These are phyloP conservation scores for Termitomyces sp. DNA, from an alignment of 768 basidiomycete species.

Conservation along the genomic window DNA sequence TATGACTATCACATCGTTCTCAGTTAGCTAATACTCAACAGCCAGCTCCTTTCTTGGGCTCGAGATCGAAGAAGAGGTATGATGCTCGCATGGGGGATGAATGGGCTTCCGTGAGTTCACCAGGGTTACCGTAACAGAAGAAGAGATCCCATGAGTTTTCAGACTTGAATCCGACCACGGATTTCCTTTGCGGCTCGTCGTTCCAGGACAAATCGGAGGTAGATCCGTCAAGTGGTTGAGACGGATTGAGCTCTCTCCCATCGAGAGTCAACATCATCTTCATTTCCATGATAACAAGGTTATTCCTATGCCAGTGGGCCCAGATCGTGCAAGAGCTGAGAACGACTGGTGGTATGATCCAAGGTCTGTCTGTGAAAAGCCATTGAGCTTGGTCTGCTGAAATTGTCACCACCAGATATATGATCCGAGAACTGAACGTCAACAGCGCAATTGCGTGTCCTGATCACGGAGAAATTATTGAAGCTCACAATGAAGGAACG, in stretches of 20 bases:
- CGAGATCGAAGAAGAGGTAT: conserved; percentile 39
- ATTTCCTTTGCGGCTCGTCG: conserved; percentile 55
- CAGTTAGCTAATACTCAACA: neutral
- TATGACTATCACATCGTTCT: neutral
- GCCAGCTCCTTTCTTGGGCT: conserved; percentile 34
- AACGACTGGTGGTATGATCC: conserved; percentile 53
- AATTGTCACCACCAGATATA: conserved; percentile 19
- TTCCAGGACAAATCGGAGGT: conserved; percentile 61
- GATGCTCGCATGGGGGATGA: conserved; percentile 53
- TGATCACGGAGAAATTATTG: conserved; percentile 44
- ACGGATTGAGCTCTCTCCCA: conserved; percentile 43
- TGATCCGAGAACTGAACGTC: conserved; percentile 51
- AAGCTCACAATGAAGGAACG: conserved; percentile 9
- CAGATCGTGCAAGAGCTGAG: conserved; percentile 46
- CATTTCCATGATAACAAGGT: conserved; percentile 49
- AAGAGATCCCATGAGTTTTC: neutral
- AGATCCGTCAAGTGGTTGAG: conserved; percentile 56
- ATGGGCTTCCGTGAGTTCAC: conserved; percentile 35
- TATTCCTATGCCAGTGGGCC: conserved; percentile 44
- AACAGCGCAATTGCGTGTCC: conserved; percentile 54
- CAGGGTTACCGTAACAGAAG: neutral
- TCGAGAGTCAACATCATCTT: conserved; percentile 50
- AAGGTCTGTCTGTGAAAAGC: conserved; percentile 21
- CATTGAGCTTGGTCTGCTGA: conserved; percentile 4
- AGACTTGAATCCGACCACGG: conserved; percentile 56